Base-by-base conservation (phyloP, 345 rosid genomes). In the Sonneratia caseolaris region DNA sequence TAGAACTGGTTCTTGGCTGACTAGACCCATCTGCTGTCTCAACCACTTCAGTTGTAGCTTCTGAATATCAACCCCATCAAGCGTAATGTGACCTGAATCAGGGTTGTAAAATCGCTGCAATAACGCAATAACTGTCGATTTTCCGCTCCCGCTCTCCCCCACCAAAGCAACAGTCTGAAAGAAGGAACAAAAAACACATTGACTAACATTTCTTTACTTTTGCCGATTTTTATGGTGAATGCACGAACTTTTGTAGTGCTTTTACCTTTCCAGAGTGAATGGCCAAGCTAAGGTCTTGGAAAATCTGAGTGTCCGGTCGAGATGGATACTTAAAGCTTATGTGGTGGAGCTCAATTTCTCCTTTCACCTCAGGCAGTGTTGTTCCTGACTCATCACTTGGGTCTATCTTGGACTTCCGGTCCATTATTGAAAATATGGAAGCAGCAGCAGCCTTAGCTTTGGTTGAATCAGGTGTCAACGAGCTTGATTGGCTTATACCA, bases 141-240 rank as follows among this genome's bases (percentile, higher is more conserved):
- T 92, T 3, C 96, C 98, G 18, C 96, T 76, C 32, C 98, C 96
- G 47, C 96, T 92, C 74, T 90, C 98, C 76, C 95, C 96, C 51
- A 92, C 98, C 71, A 90, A 69, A 73, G 98, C 96, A 64, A 90
- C 84, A 36, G 91, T 86, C 96, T 92, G 84, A 79, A 18, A 70
- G 10, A 62, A n/a, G 45, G 10, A n/a, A 40, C 40, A 21, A 65
- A 16, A 24, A 59, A 21, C 5, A 45, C 37, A 21, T 72, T 64
- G 36, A 51, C 45, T 7, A 35, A 7, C 8, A 51, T 51, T 27
- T 72, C 56, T 38, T 49, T 22, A 40, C 35, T 37, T 18, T 12
- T 3, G 22, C 0, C 32, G 27, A 6, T 40, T 22, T 51, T 42
- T 65, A 19, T 19, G 38, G 19, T 32, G 36, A 37, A 69, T 42